Evolutionary conservation across 768 basidiomycete species (phyloP).

Genomic region (Pleurotus tuoliensis): DNA sequence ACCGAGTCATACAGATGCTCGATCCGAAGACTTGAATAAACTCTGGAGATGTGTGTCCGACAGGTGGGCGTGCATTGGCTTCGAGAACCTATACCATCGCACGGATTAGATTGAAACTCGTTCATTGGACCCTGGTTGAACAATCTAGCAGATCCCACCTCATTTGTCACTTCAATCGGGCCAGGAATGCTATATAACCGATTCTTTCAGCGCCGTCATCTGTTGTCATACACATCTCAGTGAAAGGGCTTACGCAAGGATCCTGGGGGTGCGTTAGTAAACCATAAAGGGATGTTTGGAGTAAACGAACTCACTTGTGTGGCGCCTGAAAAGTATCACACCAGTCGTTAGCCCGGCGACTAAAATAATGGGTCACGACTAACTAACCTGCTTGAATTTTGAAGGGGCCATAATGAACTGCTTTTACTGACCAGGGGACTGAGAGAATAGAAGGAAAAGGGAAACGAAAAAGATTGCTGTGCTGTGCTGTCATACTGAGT

Average conservation of each 20-base stretch:
- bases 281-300: not conserved
- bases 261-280: conserved; percentile 20
- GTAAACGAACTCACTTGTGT: conserved; percentile 39
- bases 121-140: conserved; percentile 1
- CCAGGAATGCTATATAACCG: conserved; percentile 40
- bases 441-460: not conserved
- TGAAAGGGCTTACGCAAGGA: conserved; percentile 26
- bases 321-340: conserved; percentile 26
- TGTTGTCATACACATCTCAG: conserved; percentile 1
- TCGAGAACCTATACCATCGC: conserved; percentile 51
- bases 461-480: not conserved
- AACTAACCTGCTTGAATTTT: conserved; percentile 4
- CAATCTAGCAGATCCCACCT: conserved; percentile 13
- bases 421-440: not conserved
- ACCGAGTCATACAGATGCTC: conserved; percentile 71
- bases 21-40: conserved; percentile 80
- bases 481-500: not conserved
- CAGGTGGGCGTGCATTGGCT: conserved; percentile 77
- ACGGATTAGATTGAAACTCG: too few relatives aligned
- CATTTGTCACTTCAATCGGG: conserved; percentile 42
- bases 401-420: conserved; percentile 2
- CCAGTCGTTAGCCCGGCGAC: not conserved
- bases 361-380: not conserved
- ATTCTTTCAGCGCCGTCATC: too few relatives aligned
- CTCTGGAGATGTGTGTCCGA: conserved; percentile 80